Conservation (phyloP, 306 rosid species). For the Lathyrus sativus region DNA sequence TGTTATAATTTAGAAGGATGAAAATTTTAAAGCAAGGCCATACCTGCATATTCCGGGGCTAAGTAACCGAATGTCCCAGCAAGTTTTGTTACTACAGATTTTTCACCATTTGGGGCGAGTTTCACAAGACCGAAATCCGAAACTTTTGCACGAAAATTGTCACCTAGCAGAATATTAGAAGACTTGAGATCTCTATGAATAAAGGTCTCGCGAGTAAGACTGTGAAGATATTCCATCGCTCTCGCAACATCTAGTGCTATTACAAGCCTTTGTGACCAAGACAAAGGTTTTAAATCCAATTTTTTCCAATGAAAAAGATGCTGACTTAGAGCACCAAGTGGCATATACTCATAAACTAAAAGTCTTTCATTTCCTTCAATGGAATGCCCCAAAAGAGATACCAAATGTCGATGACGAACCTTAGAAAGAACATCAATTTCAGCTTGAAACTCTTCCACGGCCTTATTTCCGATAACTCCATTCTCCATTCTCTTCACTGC, state of each 20-base stretch:
- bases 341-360: constrained; percentile 75
- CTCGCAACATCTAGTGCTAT: constrained; percentile 87
- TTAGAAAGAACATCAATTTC: constrained; percentile 80
- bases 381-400: constrained; percentile 73
- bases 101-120: constrained; percentile 75
- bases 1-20: constrained; percentile 31
- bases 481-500: constrained; percentile 93
- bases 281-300: constrained; percentile 63
- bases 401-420: constrained; percentile 80
- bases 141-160: constrained; percentile 78
- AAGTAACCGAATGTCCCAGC: constrained; percentile 92
- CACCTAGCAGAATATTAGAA: constrained; percentile 70
- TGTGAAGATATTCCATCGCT: constrained; percentile 76
- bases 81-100: constrained; percentile 68
- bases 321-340: constrained; percentile 83
- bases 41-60: constrained; percentile 92
- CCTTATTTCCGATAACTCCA: constrained; percentile 58
- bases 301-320: constrained; percentile 86
- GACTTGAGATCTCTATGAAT: constrained; percentile 87
- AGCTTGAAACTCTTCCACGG: constrained; percentile 72
- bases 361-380: constrained; percentile 73
- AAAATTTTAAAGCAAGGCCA: constrained; percentile 12
- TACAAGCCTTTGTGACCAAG: constrained; percentile 71
- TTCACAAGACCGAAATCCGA: constrained; percentile 85
- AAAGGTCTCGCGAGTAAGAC: constrained; percentile 70